A percentile compares a stretch with the other conserved stretches of the same genome.
phyloP scores from a whole-genome alignment of 768 basidiomycete species.

The Lactifluus echinatus region DNA sequence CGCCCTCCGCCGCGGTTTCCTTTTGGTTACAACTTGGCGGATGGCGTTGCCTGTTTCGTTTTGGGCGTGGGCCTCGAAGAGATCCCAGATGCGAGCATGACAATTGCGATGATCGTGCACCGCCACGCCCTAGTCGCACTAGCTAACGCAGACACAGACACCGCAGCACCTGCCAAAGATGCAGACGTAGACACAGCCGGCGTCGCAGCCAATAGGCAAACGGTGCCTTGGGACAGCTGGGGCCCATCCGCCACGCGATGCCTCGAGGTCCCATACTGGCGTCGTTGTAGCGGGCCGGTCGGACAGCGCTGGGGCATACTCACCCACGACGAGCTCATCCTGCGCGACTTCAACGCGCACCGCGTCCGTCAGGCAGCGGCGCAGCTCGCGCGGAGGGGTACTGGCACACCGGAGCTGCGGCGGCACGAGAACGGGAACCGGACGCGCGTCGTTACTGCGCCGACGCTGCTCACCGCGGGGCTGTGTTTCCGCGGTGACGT shows the following conservation, averaged over 20 bases:
- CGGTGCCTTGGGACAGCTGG: constrained; percentile 4
- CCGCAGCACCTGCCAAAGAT: background rate
- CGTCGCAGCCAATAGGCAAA: background rate
- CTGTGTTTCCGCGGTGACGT: constrained; percentile 9
- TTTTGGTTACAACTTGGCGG: background rate
- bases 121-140: background rate
- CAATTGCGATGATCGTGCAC: constrained; percentile 8
- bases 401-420: background rate
- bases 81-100: constrained; percentile 9
- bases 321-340: background rate
- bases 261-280: constrained; percentile 6
- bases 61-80: constrained; percentile 10
- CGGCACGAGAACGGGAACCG: constrained; percentile 4
- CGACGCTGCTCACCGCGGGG: constrained; percentile 8
- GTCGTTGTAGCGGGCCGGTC: background rate
- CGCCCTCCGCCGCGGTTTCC: constrained; percentile 1
- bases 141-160: background rate
- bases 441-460: constrained; percentile 2
- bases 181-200: background rate
- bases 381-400: background rate
- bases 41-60: constrained; percentile 4
- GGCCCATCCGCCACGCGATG: background rate
- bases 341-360: constrained; percentile 8
- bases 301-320: constrained; percentile 1
- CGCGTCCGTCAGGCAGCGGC: background rate